These are phyloP conservation scores for Naganishia vishniacii DNA, from an alignment of 768 basidiomycete genomes.

Conservation along the genomic window DNA sequence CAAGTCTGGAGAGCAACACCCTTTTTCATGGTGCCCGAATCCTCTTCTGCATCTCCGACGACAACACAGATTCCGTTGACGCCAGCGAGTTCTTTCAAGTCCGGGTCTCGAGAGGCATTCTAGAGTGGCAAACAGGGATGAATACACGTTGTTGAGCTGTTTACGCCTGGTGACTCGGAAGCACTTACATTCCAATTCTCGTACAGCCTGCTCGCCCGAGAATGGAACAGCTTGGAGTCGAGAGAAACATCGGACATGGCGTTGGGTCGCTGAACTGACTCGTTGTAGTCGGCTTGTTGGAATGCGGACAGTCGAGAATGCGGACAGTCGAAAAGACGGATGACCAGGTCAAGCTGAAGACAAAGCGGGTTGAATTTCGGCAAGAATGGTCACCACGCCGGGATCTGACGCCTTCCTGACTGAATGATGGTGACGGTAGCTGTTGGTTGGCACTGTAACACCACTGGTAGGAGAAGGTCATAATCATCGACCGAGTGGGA, in stretches of 20 bases:
- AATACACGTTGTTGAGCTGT: not conserved
- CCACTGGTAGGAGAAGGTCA: no score
- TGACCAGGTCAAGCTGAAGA: no score
- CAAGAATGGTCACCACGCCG: no score
- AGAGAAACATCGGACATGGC: slow-evolving; percentile 46
- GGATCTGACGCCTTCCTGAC: no score
- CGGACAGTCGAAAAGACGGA: no score
- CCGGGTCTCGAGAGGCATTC: slow-evolving; percentile 32
- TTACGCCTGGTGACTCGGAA: not conserved
- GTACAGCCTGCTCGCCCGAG: slow-evolving; percentile 42
- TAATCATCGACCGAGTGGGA: no score
- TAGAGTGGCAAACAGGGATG: slow-evolving; percentile 6
- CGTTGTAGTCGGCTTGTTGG: no score
- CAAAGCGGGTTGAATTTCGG: no score
- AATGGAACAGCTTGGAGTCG: slow-evolving; percentile 41
- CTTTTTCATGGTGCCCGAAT: slow-evolving; percentile 83
- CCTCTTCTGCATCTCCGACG: slow-evolving; percentile 58
- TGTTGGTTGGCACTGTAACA: no score
- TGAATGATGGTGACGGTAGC: no score
- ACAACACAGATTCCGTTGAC: slow-evolving; percentile 47
- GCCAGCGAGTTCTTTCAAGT: slow-evolving; percentile 36
- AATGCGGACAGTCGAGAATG: no score
- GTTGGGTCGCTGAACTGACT: not conserved
- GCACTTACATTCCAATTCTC: slow-evolving; percentile 43
- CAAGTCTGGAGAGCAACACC: slow-evolving; percentile 76